Evolutionary conservation across 2,329 filamentous ascomycete genomes (phyloP).

Genomic region (Penicillium capsulatum): DNA sequence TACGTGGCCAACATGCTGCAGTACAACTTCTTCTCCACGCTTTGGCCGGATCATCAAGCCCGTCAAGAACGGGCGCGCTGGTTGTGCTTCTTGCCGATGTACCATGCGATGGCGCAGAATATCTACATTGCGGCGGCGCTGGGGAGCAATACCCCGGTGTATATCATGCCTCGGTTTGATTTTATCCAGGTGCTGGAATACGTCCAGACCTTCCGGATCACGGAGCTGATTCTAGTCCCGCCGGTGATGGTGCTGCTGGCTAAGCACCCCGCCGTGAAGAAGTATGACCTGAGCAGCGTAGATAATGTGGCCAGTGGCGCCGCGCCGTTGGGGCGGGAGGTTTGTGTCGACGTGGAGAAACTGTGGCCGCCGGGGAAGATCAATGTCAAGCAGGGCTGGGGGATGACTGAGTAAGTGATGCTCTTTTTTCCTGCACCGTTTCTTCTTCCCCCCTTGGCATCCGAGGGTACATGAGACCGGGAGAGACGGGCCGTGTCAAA

Average conservation of each 20-base stretch:
- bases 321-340: constrained; percentile 58
- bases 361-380: constrained; percentile 50
- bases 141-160: constrained; percentile 56
- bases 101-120: constrained; percentile 69
- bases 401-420: constrained; percentile 69
- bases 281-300: constrained; percentile 66
- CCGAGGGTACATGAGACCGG: too few species aligned
- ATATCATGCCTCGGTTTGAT: constrained; percentile 75
- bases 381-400: constrained; percentile 70
- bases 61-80: constrained; percentile 42
- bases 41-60: constrained; percentile 49
- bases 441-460: background rate
- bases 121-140: constrained; percentile 60
- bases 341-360: constrained; percentile 56
- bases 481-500: constrained; percentile 4
- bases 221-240: constrained; percentile 63
- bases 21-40: constrained; percentile 48
- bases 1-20: constrained; percentile 68
- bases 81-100: constrained; percentile 72
- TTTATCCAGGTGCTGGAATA: constrained; percentile 67
- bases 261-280: constrained; percentile 62
- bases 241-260: constrained; percentile 70
- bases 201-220: constrained; percentile 65
- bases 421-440: constrained; percentile 24
- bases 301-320: constrained; percentile 60